phyloP scores from a whole-genome alignment of 192 early-diverging fungal genomes.

The Coemansia sp. region DNA sequence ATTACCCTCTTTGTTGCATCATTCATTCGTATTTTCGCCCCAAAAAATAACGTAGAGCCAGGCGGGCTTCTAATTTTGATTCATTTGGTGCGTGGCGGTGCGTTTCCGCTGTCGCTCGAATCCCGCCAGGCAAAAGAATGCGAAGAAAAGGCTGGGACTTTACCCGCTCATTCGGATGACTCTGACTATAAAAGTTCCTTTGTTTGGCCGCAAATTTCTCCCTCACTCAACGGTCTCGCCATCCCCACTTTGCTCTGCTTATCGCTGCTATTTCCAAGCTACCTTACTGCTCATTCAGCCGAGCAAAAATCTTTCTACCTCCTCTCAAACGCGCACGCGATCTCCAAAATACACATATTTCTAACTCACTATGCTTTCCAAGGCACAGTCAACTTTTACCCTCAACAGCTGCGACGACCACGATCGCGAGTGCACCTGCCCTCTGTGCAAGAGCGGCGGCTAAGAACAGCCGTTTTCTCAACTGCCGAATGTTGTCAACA shows the following conservation, averaged over 20 bases:
- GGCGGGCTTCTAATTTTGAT: slow-evolving; percentile 7
- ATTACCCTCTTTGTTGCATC: slow-evolving; percentile 9
- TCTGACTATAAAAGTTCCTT: slow-evolving; percentile 8
- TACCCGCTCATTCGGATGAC: not conserved
- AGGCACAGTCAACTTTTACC: not conserved
- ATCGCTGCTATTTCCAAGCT: slow-evolving; percentile 2
- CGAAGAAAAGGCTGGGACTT: not conserved
- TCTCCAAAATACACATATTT: slow-evolving; percentile 1
- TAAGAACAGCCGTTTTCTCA: not conserved
- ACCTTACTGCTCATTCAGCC: not conserved
- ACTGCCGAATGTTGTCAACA: not conserved
- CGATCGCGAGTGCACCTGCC: not conserved
- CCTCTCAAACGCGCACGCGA: not conserved
- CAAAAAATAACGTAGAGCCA: slow-evolving; percentile 3
- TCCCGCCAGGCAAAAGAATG: not conserved
- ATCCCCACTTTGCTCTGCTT: slow-evolving; percentile 1
- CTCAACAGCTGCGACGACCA: slow-evolving; percentile 2
- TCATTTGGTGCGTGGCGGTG: slow-evolving; percentile 16
- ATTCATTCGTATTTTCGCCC: slow-evolving; percentile 9
- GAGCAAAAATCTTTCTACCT: not conserved
- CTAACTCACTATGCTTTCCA: slow-evolving; percentile 5
- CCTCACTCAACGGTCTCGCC: not conserved
- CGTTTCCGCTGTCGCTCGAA: not conserved
- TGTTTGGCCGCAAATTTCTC: slow-evolving; percentile 1
- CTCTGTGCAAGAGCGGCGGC: slow-evolving; percentile 12